phyloP scores from a whole-genome alignment of 2,329 filamentous ascomycete species.

The Dendryphion nanum region DNA sequence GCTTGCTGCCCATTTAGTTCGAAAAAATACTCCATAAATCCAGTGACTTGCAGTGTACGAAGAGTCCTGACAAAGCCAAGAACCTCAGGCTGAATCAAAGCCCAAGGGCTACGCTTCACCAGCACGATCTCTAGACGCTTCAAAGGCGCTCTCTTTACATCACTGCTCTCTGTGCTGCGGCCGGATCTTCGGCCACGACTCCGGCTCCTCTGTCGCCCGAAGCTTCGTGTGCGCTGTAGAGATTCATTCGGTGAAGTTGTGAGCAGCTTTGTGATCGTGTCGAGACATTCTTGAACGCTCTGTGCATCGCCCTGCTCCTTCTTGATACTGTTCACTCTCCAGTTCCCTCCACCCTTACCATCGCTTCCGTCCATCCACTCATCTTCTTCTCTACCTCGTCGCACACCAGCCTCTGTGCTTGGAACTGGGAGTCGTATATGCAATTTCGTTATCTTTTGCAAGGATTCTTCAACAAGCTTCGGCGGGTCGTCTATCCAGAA shows the following conservation, averaged over 20 bases:
- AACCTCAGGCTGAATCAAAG: constrained; percentile 16
- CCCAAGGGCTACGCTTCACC: constrained; percentile 16
- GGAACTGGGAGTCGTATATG: constrained; percentile 24
- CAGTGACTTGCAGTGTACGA: constrained; percentile 19
- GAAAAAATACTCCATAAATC: constrained; percentile 19
- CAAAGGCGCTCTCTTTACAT: constrained; percentile 12
- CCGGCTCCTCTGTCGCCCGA: constrained; percentile 5
- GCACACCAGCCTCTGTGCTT: constrained; percentile 13
- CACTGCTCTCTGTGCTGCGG: constrained; percentile 1
- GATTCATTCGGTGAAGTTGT: background rate
- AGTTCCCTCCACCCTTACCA: constrained; percentile 15
- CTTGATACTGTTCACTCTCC: constrained; percentile 21
- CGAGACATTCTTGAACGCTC: constrained; percentile 16
- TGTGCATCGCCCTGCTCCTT: constrained; percentile 17
- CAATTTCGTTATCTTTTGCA: constrained; percentile 16
- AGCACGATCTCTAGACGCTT: constrained; percentile 22
- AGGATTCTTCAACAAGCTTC: constrained; percentile 14
- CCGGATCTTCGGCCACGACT: constrained; percentile 1
- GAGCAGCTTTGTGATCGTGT: constrained; percentile 13
- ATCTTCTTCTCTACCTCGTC: constrained; percentile 14
- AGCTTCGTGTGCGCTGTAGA: constrained; percentile 4
- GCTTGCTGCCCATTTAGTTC: constrained; percentile 19
- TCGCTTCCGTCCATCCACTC: constrained; percentile 23
- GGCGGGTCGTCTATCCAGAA: constrained; percentile 20
- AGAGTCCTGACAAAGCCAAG: constrained; percentile 17